A percentile compares a stretch with the other conserved stretches of the same genome.
Conservation (phyloP, 2,329 filamentous ascomycete genomes). For the Xylariomycetidae sp. region DNA sequence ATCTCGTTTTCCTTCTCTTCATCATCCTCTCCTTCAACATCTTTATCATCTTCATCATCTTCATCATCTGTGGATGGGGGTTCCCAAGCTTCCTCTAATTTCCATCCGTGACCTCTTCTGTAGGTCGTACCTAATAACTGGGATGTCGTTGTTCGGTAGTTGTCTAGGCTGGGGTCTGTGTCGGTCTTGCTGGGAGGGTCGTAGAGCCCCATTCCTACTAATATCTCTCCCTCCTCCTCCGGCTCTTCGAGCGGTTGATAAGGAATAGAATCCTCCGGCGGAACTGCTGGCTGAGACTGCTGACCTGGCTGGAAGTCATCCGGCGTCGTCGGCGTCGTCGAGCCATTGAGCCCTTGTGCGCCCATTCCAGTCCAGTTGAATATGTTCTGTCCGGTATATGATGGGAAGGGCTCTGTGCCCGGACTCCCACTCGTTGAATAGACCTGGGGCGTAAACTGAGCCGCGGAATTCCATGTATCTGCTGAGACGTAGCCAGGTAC, state of each 20-base stretch:
- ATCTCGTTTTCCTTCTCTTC: conserved; percentile 26
- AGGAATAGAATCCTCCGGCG: conserved; percentile 45
- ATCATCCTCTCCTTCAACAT: conserved; percentile 35
- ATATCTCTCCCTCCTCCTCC: conserved; percentile 61
- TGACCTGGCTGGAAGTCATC: conserved; percentile 52
- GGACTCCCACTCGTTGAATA: conserved; percentile 19
- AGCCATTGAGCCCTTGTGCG: conserved; percentile 37
- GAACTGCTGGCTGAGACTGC: conserved; percentile 38
- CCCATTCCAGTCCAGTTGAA: conserved; percentile 44
- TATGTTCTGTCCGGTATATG: conserved; percentile 18
- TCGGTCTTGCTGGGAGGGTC: conserved; percentile 60
- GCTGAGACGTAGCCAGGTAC: conserved; percentile 35
- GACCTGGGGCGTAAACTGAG: conserved; percentile 27
- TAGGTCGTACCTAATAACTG: conserved; percentile 49
- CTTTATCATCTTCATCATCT: conserved; percentile 51
- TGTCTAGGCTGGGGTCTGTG: conserved; percentile 45
- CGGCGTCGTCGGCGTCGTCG: conserved; percentile 54
- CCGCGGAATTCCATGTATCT: conserved; percentile 32
- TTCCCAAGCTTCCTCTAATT: conserved; percentile 77
- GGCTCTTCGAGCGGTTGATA: conserved; percentile 47
- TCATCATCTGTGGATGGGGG: conserved; percentile 55
- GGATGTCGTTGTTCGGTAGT: conserved; percentile 50
- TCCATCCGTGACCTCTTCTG: conserved; percentile 65
- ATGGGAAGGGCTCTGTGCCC: conserved; percentile 28
- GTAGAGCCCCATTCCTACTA: conserved; percentile 80